Conservation (phyloP, 495 filamentous ascomycete species). For the Pyrenula aspistea region DNA sequence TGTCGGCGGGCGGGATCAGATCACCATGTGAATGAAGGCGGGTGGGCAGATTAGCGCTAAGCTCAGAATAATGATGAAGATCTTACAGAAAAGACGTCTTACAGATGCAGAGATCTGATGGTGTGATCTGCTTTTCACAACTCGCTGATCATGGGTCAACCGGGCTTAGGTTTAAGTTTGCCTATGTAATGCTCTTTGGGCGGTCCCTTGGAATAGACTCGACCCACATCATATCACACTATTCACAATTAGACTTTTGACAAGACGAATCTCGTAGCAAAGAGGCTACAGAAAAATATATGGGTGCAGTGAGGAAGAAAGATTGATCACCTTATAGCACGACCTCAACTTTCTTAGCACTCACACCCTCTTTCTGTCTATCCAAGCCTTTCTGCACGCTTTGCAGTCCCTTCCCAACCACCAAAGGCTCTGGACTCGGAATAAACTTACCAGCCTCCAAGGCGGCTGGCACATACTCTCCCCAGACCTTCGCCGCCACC, state of each 20-base stretch:
- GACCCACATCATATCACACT: not conserved
- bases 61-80: too few relatives aligned
- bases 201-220: not conserved
- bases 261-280: not conserved
- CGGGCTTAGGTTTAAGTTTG: not conserved
- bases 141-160: not conserved
- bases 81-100: too few relatives aligned
- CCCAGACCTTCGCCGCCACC: constrained; percentile 17
- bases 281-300: not conserved
- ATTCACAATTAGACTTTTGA: not conserved
- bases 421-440: constrained; percentile 17
- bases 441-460: constrained; percentile 13
- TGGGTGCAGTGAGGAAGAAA: not conserved
- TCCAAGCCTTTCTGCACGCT: constrained; percentile 29
- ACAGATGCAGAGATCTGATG: too few relatives aligned
- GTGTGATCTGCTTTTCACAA: too few relatives aligned
- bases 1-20: too few relatives aligned
- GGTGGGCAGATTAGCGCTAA: too few relatives aligned
- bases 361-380: constrained; percentile 24
- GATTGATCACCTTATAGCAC: not conserved
- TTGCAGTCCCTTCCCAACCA: constrained; percentile 27
- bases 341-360: constrained; percentile 33
- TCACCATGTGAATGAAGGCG: too few relatives aligned
- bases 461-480: constrained; percentile 20
- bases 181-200: not conserved